These are phyloP conservation scores for Jamesozyma hellenica DNA, from an alignment of 805 yeast species.

Conservation along the genomic window DNA sequence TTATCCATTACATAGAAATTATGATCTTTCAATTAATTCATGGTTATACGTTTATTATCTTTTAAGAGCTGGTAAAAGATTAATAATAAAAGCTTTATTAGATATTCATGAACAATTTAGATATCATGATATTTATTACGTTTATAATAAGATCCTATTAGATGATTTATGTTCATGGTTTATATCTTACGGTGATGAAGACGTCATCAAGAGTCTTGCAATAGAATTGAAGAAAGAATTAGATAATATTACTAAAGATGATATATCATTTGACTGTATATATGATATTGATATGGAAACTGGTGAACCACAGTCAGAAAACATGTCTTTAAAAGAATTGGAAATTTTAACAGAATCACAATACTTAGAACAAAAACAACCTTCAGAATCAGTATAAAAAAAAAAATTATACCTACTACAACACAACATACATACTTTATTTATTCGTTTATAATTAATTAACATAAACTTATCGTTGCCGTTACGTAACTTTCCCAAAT, in stretches of 20 bases:
- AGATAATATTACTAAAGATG: conserved; percentile 29
- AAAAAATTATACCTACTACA: no score
- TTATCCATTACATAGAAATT: conserved; percentile 73
- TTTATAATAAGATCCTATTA: conserved; percentile 65
- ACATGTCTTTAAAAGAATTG: conserved; percentile 43
- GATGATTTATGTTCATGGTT: conserved; percentile 76
- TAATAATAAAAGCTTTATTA: conserved; percentile 50
- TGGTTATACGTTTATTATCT: conserved; percentile 69
- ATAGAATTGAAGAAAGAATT: conserved; percentile 46
- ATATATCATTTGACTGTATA: conserved; percentile 37
- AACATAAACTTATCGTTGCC: no score
- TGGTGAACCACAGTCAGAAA: conserved; percentile 34
- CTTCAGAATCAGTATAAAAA: not conserved
- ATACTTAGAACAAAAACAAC: conserved; percentile 10
- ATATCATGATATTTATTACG: conserved; percentile 74
- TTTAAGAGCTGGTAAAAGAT: conserved; percentile 59
- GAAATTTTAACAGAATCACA: conserved; percentile 49
- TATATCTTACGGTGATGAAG: conserved; percentile 47
- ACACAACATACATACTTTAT: no score
- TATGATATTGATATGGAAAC: conserved; percentile 29
- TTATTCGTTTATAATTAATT: no score
- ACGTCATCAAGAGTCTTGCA: conserved; percentile 50
- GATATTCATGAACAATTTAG: conserved; percentile 64
- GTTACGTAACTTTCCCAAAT: no score
- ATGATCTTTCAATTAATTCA: conserved; percentile 43